Percentiles rank a stretch among this genome's conserved stretches.
phyloP scores from a whole-genome alignment of 2,329 filamentous ascomycete species.

The Venturia carpophila region DNA sequence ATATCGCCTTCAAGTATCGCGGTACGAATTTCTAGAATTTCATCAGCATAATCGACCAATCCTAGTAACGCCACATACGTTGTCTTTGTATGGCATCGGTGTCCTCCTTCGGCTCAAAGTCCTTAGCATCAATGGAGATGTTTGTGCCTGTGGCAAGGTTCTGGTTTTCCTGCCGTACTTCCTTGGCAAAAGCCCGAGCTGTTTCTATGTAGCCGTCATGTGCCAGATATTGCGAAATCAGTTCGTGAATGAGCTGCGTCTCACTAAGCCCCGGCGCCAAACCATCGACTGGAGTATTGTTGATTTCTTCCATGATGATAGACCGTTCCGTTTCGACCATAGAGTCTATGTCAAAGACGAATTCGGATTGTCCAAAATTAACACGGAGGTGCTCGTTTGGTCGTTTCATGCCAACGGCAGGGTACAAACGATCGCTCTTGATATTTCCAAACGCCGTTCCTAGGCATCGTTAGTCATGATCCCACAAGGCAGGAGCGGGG shows the following conservation, averaged over 20 bases:
- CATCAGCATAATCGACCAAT: slow-evolving; percentile 1
- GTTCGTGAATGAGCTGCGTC: slow-evolving; percentile 68
- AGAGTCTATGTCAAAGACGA: slow-evolving; percentile 84
- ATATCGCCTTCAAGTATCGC: slow-evolving; percentile 89
- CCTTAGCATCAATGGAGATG: slow-evolving; percentile 37
- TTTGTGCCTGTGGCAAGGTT: slow-evolving; percentile 53
- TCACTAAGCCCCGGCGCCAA: slow-evolving; percentile 62
- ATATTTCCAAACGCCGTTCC: slow-evolving; percentile 65
- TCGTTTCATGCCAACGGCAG: slow-evolving; percentile 60
- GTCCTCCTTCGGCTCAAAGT: slow-evolving; percentile 68
- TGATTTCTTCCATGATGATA: slow-evolving; percentile 56
- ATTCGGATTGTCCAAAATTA: slow-evolving; percentile 63
- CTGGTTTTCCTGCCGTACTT: slow-evolving; percentile 66
- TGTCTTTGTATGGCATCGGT: slow-evolving; percentile 80
- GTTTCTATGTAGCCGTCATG: slow-evolving; percentile 96
- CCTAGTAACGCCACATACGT: slow-evolving; percentile 47
- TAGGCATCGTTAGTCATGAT: slow-evolving; percentile 28
- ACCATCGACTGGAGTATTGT: slow-evolving; percentile 46
- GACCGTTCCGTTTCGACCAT: slow-evolving; percentile 67
- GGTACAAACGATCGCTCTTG: slow-evolving; percentile 55
- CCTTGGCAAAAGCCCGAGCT: slow-evolving; percentile 76
- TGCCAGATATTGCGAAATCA: slow-evolving; percentile 81
- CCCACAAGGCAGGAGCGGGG: neutral
- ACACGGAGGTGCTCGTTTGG: slow-evolving; percentile 50
- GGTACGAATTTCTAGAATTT: slow-evolving; percentile 62